Evolutionary conservation across 2,329 filamentous ascomycete genomes (phyloP), one percentile per base, ranked within the genome.

Genomic region (Periconia sp.): DNA sequence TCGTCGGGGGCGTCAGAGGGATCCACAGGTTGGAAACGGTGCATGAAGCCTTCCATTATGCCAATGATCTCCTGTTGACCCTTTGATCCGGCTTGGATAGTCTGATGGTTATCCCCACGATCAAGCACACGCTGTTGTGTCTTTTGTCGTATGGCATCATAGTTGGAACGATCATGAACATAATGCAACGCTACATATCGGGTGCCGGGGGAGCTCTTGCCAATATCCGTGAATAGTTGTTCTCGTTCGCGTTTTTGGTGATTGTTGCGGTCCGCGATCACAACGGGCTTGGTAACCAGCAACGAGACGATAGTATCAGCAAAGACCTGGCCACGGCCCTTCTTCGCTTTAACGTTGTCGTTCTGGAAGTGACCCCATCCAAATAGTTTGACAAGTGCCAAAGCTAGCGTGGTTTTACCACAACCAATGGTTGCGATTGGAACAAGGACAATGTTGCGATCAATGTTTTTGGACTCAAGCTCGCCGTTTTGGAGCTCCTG

Each of bases 91-190:
- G 93, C 92, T 66, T 94, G 92, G 55, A 99, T 97, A 0, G 94
- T 99, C 76, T 99, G 94, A 72, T 99, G 94, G 67, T 97, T 97
- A 73, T 99, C 92, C 14, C 94, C 94, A 19, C 94, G 88, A 6
- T 85, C 82, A 18, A 97, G 77, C 1, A 99, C 91, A 47, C 94
- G 87, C 58, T 87, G 82, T 53, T 85, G 87, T 1, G 92, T 96
- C 23, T 93, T 81, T 52, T 84, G 79, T 43, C 90, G 84, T 57
- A 97, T 90, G 31, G 84, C 79, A 47, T 89, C 82, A 8, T 94
- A 83, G 59, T 91, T 77, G 40, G 77, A 66, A 17, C 74, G 79
- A 53, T 92, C 85, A 68, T 97, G 94, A 7, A 90, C 87, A 68
- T 92, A 99, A 65, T 97, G 89, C 13, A 99, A 79, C 19, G 92